Evolutionary conservation across 192 early-diverging fungal species (phyloP).

Genomic region (Entomortierella beljakovae): DNA sequence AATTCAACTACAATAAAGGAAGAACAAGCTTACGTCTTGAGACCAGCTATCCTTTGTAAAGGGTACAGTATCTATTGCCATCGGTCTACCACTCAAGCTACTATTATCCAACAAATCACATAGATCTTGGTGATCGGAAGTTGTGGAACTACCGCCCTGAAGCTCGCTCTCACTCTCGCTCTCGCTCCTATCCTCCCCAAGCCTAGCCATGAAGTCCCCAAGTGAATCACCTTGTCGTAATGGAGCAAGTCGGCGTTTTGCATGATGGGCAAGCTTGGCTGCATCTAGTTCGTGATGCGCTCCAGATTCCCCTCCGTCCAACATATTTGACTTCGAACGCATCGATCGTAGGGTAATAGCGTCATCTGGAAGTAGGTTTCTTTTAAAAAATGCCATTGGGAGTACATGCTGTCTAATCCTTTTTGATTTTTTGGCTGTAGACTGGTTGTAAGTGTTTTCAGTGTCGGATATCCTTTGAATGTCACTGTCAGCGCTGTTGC

Average conservation of each 20-base stretch:
- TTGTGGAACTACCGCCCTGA: background rate
- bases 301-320: background rate
- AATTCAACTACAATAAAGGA: background rate
- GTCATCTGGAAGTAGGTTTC: constrained; percentile 20
- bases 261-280: constrained; percentile 22
- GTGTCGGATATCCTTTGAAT: background rate
- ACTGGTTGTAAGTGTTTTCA: background rate
- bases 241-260: constrained; percentile 31
- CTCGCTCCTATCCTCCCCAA: constrained; percentile 22
- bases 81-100: background rate
- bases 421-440: constrained; percentile 7
- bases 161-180: constrained; percentile 19
- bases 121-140: background rate
- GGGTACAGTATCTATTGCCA: background rate
- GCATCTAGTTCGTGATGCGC: background rate
- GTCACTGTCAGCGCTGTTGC: background rate
- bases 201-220: constrained; percentile 24
- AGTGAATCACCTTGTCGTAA: constrained; percentile 5
- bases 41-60: background rate
- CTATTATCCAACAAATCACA: background rate
- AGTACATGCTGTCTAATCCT: constrained; percentile 22
- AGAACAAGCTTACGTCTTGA: background rate
- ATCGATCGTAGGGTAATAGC: constrained; percentile 9
- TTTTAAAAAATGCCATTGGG: constrained; percentile 28
- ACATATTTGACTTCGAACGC: background rate